These are phyloP conservation scores for Dillenia suffruticosa DNA, from an alignment of 164 flowering plant species.

Conservation along the genomic window DNA sequence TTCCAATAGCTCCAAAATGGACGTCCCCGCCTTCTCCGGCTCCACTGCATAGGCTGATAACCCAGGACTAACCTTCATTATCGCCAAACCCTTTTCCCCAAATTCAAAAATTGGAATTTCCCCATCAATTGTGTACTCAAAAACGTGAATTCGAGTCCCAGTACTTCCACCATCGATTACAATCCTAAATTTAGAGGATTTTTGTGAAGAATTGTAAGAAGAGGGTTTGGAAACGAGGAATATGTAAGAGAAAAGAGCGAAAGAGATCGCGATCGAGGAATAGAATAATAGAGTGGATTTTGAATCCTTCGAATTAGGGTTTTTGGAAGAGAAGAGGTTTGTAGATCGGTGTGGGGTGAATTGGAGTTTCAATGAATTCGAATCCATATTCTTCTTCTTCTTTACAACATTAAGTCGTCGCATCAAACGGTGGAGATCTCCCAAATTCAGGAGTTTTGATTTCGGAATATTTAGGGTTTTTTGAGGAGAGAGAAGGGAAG, in stretches of 20 bases:
- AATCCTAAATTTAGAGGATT: conserved; percentile 32
- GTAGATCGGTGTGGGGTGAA: conserved; percentile 20
- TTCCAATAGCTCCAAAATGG: conserved; percentile 59
- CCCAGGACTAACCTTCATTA: conserved; percentile 79
- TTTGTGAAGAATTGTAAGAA: conserved; percentile 1
- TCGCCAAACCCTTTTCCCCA: conserved; percentile 31
- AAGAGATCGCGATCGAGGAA: conserved; percentile 10
- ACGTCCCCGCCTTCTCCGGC: conserved; percentile 51
- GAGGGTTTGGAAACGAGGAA: conserved; percentile 8
- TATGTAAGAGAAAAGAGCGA: conserved; percentile 22
- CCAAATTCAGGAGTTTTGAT: no score
- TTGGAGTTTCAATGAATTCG: conserved; percentile 61
- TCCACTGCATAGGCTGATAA: conserved; percentile 61
- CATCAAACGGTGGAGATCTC: conserved; percentile 41
- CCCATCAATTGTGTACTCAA: conserved; percentile 29
- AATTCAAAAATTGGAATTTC: conserved; percentile 37
- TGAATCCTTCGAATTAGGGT: conserved; percentile 13
- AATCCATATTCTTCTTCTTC: conserved; percentile 5
- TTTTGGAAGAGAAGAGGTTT: conserved; percentile 17
- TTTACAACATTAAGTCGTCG: conserved; percentile 52
- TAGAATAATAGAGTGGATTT: conserved; percentile 17
- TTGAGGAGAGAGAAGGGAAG: not conserved
- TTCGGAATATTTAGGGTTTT: no score
- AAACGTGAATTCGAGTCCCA: conserved; percentile 82
- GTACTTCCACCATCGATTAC: conserved; percentile 96